Conservation (phyloP, 202 grass and related monocot species). For the Panicum virgatum region DNA sequence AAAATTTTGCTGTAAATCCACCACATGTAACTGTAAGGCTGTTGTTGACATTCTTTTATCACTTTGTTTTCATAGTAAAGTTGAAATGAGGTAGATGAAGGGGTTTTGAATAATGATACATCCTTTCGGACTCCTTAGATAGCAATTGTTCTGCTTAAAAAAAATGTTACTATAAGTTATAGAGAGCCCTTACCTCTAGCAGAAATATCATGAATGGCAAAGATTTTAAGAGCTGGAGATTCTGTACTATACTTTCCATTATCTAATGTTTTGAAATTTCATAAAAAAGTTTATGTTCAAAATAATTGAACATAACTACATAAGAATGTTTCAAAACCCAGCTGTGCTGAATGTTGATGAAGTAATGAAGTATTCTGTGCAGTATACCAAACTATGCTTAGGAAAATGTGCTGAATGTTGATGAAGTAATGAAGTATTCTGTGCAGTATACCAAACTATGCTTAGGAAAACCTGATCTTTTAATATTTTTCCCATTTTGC, state of each 20-base stretch:
- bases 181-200: constrained; percentile 13
- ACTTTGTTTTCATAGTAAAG: neutral
- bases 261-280: constrained; percentile 14
- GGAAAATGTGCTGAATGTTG: constrained; percentile 14
- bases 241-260: neutral
- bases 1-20: constrained; percentile 50
- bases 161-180: constrained; percentile 22
- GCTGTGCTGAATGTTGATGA: neutral
- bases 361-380: neutral
- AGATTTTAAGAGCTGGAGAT: constrained; percentile 19
- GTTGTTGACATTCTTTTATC: constrained; percentile 48
- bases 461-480: constrained; percentile 16
- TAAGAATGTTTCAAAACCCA: neutral
- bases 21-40: constrained; percentile 49
- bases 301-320: neutral
- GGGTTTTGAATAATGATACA: constrained; percentile 22
- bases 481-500: neutral
- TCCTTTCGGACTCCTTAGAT: constrained; percentile 9
- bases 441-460: neutral
- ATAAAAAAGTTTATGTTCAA: neutral
- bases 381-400: constrained; percentile 1
- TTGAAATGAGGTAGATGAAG: constrained; percentile 29
- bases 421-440: neutral
- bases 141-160: constrained; percentile 27
- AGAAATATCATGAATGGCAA: neutral